phyloP scores from a whole-genome alignment of 805 yeast species.

The Alloascoidea africana region DNA sequence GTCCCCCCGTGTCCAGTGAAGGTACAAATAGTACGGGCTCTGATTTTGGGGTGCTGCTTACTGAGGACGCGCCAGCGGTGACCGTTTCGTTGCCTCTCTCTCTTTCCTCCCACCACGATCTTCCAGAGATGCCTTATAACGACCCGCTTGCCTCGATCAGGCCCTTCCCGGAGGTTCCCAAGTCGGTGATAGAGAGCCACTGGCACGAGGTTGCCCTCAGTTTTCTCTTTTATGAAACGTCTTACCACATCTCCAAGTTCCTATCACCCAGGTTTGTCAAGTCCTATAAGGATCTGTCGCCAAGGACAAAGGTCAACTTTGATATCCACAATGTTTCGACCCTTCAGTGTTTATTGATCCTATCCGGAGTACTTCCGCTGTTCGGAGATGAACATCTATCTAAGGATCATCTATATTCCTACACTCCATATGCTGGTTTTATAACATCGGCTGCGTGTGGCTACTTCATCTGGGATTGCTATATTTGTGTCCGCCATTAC shows the following conservation, averaged over 20 bases:
- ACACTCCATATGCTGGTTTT: slow-evolving; percentile 62
- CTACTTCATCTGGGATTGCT: slow-evolving; percentile 83
- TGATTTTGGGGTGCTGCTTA: too few relatives aligned
- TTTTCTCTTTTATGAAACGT: slow-evolving; percentile 38
- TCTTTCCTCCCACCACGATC: too few relatives aligned
- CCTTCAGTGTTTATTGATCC: slow-evolving; percentile 63
- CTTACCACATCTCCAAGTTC: slow-evolving; percentile 37
- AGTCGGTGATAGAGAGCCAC: not conserved
- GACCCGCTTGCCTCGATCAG: not conserved
- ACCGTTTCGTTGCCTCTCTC: too few relatives aligned
- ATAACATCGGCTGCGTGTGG: slow-evolving; percentile 64
- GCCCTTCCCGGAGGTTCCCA: slow-evolving; percentile 1
- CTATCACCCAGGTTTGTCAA: slow-evolving; percentile 31
- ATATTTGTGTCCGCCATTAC: slow-evolving; percentile 49
- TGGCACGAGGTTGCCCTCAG: slow-evolving; percentile 55
- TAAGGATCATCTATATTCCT: slow-evolving; percentile 32
- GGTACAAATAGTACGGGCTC: too few relatives aligned
- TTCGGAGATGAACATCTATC: slow-evolving; percentile 36
- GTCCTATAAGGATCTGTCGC: slow-evolving; percentile 31
- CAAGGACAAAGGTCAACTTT: slow-evolving; percentile 44
- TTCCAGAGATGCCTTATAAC: too few relatives aligned
- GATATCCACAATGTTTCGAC: slow-evolving; percentile 86
- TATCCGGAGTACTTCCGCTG: slow-evolving; percentile 46
- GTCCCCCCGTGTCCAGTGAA: too few relatives aligned
- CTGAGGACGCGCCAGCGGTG: too few relatives aligned